Evolutionary conservation across 208 protist species (phyloP), one percentile per base, ranked within the genome.

Genomic region (Trypanosoma theileri): DNA sequence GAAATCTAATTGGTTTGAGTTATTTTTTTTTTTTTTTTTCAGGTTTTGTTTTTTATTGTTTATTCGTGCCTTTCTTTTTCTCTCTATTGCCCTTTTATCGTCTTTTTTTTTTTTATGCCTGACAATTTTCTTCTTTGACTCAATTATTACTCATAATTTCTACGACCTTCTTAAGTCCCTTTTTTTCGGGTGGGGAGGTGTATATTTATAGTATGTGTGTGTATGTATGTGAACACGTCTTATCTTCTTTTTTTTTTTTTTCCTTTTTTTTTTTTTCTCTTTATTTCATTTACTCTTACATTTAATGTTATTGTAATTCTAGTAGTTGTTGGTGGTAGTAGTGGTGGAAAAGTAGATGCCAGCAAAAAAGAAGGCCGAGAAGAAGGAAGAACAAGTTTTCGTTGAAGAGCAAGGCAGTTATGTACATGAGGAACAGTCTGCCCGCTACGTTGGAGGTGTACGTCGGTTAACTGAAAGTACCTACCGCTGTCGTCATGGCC

Each of bases 361-460:
- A 3, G 67, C 84, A 26, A 86, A 90, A 64, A 89, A 83, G 72
- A 94, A 92, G 71, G 80, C 84, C 16, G 66, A 79, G 11, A 94
- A 92, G 77, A 65, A 69, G 26, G 89, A 94, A 52, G 89, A 91
- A 73, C 86, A 80, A 16, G 74, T 81, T 54, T 91, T 84, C 57
- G 80, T 92, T 13, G 89, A 94, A 22, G 83, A 89, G 67, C 64
- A 80, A 48, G 84, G 89, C 44, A 77, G 77, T 58, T 92, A 86
- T 58, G 71, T 94, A 45, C 86, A 92, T 55, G 86, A 90, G 64
- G 66, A 69, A 22, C 79, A 91, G 53, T 40, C 59, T 42, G 89
- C 84, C 13, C 63, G 78, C 8, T 94, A 94, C 70, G 58, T 64
- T 9, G 89, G 89, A 31, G 83, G 81, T 13, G 64, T 94, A 11